Base-by-base conservation (phyloP, 1,139 yeast genomes). In the Sugiyamaella pinicola region DNA sequence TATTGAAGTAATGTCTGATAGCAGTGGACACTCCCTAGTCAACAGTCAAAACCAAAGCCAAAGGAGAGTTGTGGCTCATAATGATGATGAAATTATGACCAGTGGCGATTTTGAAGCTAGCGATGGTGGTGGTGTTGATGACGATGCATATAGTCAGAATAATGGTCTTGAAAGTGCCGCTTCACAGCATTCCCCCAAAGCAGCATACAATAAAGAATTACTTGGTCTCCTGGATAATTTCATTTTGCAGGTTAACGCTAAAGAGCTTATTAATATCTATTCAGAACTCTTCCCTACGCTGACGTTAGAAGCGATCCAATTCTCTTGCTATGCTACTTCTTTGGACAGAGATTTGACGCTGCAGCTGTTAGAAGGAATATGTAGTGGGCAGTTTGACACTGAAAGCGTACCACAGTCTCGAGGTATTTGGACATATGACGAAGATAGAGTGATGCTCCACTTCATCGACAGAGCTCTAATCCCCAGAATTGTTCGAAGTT, bases 381-480 rank as follows among this genome's bases (percentile, higher is more conserved):
- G 33, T 6, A 22, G 17, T 28, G 38, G 22, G 9, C 8, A 18
- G 12, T 10, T 39, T 13, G 44, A 46, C 10, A 12, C 7, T 4
- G 28, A 46, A 21, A 21, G 37, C 22, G n/a, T 46, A 21, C 49
- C 49, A 8, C 33, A 34, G 24, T n/a, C 13, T 13, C 43, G 37
- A 12, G 49, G 49, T 8, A 46, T 46, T 37, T 46, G 49, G 49
- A 18, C 41, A 12, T 39, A 24, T 35, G 49, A 46, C 13, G 49
- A 46, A 28, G 49, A 46, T 26, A 17, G 7, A 15, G 26, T 31
- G 13, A 28, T 46, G 44, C 9, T 8, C 10, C 35, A 18, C 3
- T 29, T 46, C 26, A 46, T 46, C 6, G 38, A 26, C 19, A 34
- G 22, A 15, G 47, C 33, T 15, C 26, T 43, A 9, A 22, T 31